Percentiles rank a stretch among this genome's conserved stretches.
phyloP scores from a whole-genome alignment of 2,329 filamentous ascomycete genomes.

The Nemania sp. region DNA sequence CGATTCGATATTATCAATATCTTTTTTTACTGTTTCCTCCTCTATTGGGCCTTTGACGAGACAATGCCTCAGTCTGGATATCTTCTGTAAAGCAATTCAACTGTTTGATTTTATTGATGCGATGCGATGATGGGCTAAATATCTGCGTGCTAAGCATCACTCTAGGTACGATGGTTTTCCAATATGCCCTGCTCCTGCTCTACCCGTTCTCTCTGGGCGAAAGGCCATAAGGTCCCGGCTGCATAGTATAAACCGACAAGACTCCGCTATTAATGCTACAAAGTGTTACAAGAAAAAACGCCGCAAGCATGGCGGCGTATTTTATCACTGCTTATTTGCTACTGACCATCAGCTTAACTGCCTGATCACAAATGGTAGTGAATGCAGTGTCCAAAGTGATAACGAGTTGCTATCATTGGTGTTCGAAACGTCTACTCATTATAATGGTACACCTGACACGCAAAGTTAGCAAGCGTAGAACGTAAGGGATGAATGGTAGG shows the following conservation, averaged over 20 bases:
- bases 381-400: slow-evolving; percentile 41
- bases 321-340: slow-evolving; percentile 4
- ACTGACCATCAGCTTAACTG: slow-evolving; percentile 17
- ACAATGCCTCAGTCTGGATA: slow-evolving; percentile 8
- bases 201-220: slow-evolving; percentile 9
- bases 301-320: slow-evolving; percentile 8
- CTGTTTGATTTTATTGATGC: slow-evolving; percentile 29
- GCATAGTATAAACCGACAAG: slow-evolving; percentile 10
- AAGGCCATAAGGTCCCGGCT: slow-evolving; percentile 8
- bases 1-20: neutral
- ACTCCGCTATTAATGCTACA: slow-evolving; percentile 34
- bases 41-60: slow-evolving; percentile 11
- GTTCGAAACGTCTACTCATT: slow-evolving; percentile 72
- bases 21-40: slow-evolving; percentile 1
- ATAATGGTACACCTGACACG: slow-evolving; percentile 82
- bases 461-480: slow-evolving; percentile 32
- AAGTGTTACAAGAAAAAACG: slow-evolving; percentile 35
- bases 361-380: slow-evolving; percentile 28
- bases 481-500: neutral
- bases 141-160: slow-evolving; percentile 5
- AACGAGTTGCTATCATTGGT: slow-evolving; percentile 35
- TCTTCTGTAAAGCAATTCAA: slow-evolving; percentile 15
- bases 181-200: slow-evolving; percentile 25
- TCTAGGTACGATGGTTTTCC: slow-evolving; percentile 34
- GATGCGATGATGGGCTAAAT: slow-evolving; percentile 16